phyloP scores from a whole-genome alignment of 345 rosid species.

The Trapa incisa region DNA sequence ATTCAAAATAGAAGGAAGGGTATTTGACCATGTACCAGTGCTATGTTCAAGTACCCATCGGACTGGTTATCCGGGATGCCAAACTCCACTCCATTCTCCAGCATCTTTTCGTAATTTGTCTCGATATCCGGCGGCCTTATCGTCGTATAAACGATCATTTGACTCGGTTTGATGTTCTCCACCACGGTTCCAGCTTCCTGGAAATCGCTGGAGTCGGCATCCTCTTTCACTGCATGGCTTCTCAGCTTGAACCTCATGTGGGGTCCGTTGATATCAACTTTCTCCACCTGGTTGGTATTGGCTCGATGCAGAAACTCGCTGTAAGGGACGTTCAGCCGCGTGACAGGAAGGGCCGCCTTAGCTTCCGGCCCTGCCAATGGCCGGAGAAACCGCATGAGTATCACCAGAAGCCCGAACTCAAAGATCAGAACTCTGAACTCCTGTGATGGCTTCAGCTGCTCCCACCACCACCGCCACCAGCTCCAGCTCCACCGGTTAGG shows the following conservation, averaged over 20 bases:
- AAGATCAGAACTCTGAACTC: constrained; percentile 67
- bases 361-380: constrained; percentile 90
- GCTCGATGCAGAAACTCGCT: constrained; percentile 77
- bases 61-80: constrained; percentile 84
- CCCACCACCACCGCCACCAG: constrained; percentile 70
- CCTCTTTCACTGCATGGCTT: constrained; percentile 31
- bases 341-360: constrained; percentile 35
- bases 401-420: constrained; percentile 68
- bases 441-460: constrained; percentile 64
- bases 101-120: constrained; percentile 91
- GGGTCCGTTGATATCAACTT: constrained; percentile 85
- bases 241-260: constrained; percentile 73
- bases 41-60: constrained; percentile 72
- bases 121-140: constrained; percentile 70
- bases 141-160: constrained; percentile 63
- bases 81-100: constrained; percentile 75
- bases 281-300: constrained; percentile 51
- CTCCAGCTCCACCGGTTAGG: constrained; percentile 33
- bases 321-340: constrained; percentile 61
- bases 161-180: constrained; percentile 47
- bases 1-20: not conserved
- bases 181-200: constrained; percentile 53
- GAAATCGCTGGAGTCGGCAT: constrained; percentile 31
- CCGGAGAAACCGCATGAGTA: constrained; percentile 72
- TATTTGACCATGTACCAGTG: constrained; percentile 12